Evolutionary conservation across 164 flowering plant species (phyloP), one percentile per base, ranked within the genome.

Genomic region (Houttuynia cordata): DNA sequence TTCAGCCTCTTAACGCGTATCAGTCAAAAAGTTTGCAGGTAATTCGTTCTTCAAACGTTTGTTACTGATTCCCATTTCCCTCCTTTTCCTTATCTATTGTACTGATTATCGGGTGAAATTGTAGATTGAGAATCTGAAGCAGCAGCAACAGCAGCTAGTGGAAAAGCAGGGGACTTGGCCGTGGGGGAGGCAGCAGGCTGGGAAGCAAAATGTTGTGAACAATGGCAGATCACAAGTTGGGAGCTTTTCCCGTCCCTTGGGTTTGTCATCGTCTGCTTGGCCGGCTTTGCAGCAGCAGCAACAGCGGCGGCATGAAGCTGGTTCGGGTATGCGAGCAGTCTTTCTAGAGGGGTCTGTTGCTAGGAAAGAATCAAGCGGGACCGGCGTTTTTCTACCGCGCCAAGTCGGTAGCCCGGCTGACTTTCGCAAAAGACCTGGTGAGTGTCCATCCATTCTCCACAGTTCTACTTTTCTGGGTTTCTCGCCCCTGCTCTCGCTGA

Each of bases 381-480:
- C 89, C 10, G 95, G 91, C 4, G 88, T 87, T 10, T 87, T 87
- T 80, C 66, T 85, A 68, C 91, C 91, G 7, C 70, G 81, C 37
- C 65, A 72, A 57, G 57, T 34, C 5, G 71, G 75, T 9, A 69
- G 68, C 64, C 45, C 75, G 0, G 15, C 70, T 0, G 83, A 77
- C n/a, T 58, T 71, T 19, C 75, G 78, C 39, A 83, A 79, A 62
- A 82, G 81, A 68, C 66, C 73, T 63, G 83, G 93, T 86, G 61
- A 19, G 50, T 3, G n/a, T n/a, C n/a, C n/a, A 0, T 6, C 30
- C 52, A 21, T 15, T 1, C 22, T 22, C 21, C 19, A 10, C 18
- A 4, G 10, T 56, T 30, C 6, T 23, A 3, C 1, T 0, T n/a
- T n/a, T 54, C 15, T 54, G 0, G n/a, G 6, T 24, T 25, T 56